Conservation (phyloP, 768 basidiomycete genomes). For the Sporobolomyces phaffii region DNA sequence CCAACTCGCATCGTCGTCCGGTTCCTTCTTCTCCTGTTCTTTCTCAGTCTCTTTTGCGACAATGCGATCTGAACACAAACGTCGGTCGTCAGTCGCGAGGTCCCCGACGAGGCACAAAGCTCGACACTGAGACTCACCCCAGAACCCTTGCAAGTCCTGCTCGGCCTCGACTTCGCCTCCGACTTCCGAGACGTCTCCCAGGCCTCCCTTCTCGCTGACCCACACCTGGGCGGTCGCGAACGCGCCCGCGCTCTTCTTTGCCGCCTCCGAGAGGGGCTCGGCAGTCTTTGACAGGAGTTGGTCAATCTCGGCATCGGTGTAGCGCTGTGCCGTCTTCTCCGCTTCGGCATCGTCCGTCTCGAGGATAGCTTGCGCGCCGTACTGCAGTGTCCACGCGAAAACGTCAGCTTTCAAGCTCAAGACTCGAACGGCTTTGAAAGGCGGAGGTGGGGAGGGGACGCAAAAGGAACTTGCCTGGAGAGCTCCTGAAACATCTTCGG, state of each 20-base stretch:
- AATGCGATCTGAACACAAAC: too few species aligned
- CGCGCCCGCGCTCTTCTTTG: slow-evolving; percentile 41
- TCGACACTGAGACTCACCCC: too few species aligned
- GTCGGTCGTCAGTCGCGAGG: too few species aligned
- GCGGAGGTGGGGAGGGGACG: neutral
- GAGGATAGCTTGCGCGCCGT: slow-evolving; percentile 29
- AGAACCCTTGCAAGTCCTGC: slow-evolving; percentile 62
- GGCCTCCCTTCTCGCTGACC: slow-evolving; percentile 66
- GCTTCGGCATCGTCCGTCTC: slow-evolving; percentile 22
- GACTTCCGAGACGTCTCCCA: slow-evolving; percentile 57
- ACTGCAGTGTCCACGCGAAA: neutral
- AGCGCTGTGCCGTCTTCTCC: slow-evolving; percentile 5
- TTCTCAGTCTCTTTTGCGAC: slow-evolving; percentile 44
- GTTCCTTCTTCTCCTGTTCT: slow-evolving; percentile 6
- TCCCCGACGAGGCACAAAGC: too few species aligned
- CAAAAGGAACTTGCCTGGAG: slow-evolving; percentile 51
- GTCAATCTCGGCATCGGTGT: slow-evolving; percentile 30
- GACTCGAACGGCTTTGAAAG: too few species aligned
- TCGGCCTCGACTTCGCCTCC: slow-evolving; percentile 52
- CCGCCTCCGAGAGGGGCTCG: slow-evolving; percentile 5
- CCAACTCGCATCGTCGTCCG: neutral
- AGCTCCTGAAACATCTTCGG: slow-evolving; percentile 79
- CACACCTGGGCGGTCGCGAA: slow-evolving; percentile 91
- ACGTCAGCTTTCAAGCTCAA: too few species aligned
- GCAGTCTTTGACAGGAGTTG: slow-evolving; percentile 43